Base-by-base conservation (phyloP, 768 basidiomycete genomes). In the Mycena capillaripes region DNA sequence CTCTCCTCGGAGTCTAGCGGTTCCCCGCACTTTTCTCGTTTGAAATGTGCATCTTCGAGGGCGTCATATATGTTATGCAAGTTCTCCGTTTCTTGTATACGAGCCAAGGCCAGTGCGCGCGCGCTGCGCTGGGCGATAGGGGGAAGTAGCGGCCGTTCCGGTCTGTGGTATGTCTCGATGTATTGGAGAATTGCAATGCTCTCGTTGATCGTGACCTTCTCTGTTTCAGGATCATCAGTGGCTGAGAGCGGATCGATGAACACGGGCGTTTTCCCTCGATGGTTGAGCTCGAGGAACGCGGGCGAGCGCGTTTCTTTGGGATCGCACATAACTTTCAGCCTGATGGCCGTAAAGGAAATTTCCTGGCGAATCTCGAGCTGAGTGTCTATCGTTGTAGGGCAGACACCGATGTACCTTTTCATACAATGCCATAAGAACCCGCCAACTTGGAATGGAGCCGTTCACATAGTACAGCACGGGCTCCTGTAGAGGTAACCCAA, bases 151-250 rank as follows among this genome's bases (percentile, higher is more conserved):
- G 76, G 76, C 4, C 57, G 38, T 38, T 72, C 65, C 32, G 69
- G 63, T 10, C 63, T 70, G 62, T 80, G 63, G 42, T 76, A 79
- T 23, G 73, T 77, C 63, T 81, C 81, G 38, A 79, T 75, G 65
- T 81, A 81, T 16, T 77, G 75, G n/a, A 81, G 76, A 42, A 81
- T 81, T 32, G 81, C 80, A 34, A 81, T 68, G 55, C 75, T 80
- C 62, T 81, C 79, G 48, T 80, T 79, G 55, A 82, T 71, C 3
- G 59, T 72, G n/a, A 75, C 62, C 36, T 27, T 69, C 42, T 69
- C 68, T 6, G 23, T 6, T 10, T 2, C 14, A 46, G 52, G 56
- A 23, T 55, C 59, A 1, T 57, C 66, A 36, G 64, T n/a, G 38
- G 66, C 29, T 19, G 56, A 63, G 58, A 65, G 34, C 7, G 56